Conservation (phyloP, 2,329 filamentous ascomycete genomes). For the Aspergillus sp. region DNA sequence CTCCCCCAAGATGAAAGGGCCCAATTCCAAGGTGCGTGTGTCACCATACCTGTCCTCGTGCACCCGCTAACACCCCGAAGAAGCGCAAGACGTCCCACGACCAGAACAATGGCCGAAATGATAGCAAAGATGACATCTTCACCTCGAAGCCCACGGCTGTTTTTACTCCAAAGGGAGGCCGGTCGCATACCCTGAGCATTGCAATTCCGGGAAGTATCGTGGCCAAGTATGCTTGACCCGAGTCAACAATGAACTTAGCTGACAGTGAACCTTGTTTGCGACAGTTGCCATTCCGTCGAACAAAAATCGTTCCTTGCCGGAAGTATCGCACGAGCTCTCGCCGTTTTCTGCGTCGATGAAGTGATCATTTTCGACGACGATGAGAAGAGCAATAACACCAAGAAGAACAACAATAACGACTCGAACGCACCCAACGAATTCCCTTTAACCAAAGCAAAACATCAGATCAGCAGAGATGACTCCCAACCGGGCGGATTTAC, state of each 20-base stretch:
- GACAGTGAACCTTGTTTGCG: not conserved
- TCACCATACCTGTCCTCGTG: not conserved
- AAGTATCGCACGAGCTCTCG: conserved; percentile 70
- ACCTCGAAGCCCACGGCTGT: conserved; percentile 63
- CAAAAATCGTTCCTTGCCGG: conserved; percentile 67
- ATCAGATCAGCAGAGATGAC: conserved; percentile 3
- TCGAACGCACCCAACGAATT: conserved; percentile 31
- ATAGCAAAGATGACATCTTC: conserved; percentile 31
- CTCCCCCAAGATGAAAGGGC: not conserved
- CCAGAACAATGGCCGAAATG: conserved; percentile 1
- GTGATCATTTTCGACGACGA: conserved; percentile 73
- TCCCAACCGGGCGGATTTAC: conserved; percentile 41
- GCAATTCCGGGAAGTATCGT: conserved; percentile 74
- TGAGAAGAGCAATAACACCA: conserved; percentile 38
- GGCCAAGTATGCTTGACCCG: conserved; percentile 51
- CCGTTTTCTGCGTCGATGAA: conserved; percentile 80
- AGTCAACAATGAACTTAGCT: not conserved
- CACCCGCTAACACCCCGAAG: conserved; percentile 4
- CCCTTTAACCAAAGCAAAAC: conserved; percentile 16
- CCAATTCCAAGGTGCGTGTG: not conserved
- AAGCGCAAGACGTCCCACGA: conserved; percentile 16
- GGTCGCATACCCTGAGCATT: conserved; percentile 68
- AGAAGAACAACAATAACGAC: conserved; percentile 45
- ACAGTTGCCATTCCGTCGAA: conserved; percentile 64
- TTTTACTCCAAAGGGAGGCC: conserved; percentile 58